phyloP scores from a whole-genome alignment of 148 eudicot species.

The Chenopodium suecicum region DNA sequence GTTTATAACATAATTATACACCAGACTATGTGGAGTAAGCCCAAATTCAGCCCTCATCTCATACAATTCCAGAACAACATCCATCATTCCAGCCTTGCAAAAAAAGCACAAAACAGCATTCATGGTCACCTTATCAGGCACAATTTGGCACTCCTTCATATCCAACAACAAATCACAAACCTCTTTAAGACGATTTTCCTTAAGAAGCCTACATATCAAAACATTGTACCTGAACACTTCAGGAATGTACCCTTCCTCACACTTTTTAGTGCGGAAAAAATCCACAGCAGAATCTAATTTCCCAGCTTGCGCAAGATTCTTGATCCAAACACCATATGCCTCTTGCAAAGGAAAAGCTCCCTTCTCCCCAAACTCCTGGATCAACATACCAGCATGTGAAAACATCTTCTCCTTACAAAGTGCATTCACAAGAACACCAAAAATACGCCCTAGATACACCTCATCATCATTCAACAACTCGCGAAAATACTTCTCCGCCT shows the following conservation, averaged over 20 bases:
- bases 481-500: conserved; percentile 59
- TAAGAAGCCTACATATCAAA: conserved; percentile 56
- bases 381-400: conserved; percentile 50
- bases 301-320: conserved; percentile 53
- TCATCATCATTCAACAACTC: conserved; percentile 18
- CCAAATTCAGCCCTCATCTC: conserved; percentile 55
- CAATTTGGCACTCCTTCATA: conserved; percentile 54
- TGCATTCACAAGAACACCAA: conserved; percentile 47
- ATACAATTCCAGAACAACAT: conserved; percentile 63
- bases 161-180: conserved; percentile 79
- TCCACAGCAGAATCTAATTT: conserved; percentile 55
- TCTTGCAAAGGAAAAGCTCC: conserved; percentile 35
- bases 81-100: conserved; percentile 86
- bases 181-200: conserved; percentile 57
- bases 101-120: conserved; percentile 68
- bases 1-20: conserved; percentile 64
- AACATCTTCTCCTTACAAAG: conserved; percentile 54
- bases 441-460: conserved; percentile 25
- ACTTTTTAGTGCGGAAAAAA: conserved; percentile 42
- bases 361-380: conserved; percentile 46
- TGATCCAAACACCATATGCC: conserved; percentile 69
- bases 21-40: conserved; percentile 61
- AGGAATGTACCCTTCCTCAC: conserved; percentile 58
- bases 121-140: conserved; percentile 78
- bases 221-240: conserved; percentile 60